These are phyloP conservation scores for Bretschneidera sinensis DNA, from an alignment of 345 rosid species.

Conservation along the genomic window DNA sequence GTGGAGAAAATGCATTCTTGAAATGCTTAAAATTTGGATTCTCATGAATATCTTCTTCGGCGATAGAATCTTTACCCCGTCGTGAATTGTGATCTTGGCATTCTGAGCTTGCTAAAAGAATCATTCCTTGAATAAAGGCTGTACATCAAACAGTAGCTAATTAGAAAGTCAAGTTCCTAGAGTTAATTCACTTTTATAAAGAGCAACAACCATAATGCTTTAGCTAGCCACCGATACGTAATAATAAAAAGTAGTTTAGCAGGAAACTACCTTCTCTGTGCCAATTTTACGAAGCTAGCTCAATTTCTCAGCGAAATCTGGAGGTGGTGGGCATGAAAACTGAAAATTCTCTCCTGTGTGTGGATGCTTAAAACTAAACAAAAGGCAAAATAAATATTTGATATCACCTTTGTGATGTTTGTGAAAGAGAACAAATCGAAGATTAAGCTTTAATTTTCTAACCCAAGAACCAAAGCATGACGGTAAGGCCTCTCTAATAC, in stretches of 20 bases:
- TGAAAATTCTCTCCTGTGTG: conserved; percentile 44
- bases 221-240: no score
- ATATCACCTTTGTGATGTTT: neutral
- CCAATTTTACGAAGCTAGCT: conserved; percentile 55
- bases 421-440: neutral
- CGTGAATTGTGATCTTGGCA: neutral
- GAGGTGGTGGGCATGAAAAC: conserved; percentile 72
- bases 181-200: no score
- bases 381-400: neutral
- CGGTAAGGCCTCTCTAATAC: conserved; percentile 84
- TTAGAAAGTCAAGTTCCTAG: neutral
- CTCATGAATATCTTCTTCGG: no score
- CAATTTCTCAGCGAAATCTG: conserved; percentile 60
- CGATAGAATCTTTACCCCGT: no score
- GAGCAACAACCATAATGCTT: neutral
- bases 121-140: neutral
- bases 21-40: no score
- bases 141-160: neutral
- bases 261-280: conserved; percentile 40
- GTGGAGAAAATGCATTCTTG: no score
- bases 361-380: conserved; percentile 74
- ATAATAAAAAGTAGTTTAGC: no score
- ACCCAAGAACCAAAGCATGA: conserved; percentile 89
- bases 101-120: neutral
- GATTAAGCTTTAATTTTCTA: conserved; percentile 25